Evolutionary conservation across 2,329 filamentous ascomycete species (phyloP).

Genomic region (Thielaviopsis punctulata): DNA sequence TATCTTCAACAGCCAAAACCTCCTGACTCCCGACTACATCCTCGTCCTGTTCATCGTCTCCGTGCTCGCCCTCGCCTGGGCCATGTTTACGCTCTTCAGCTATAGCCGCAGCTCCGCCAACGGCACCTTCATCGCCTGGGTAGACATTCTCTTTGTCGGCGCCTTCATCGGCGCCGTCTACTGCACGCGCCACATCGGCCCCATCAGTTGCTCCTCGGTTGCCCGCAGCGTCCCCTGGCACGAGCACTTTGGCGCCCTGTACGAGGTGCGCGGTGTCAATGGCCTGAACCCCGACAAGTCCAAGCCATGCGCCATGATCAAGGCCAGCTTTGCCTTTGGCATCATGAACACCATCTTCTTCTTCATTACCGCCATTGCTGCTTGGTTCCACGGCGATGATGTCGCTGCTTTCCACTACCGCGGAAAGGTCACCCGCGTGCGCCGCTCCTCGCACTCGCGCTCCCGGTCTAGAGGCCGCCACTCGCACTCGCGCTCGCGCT

Average conservation of each 20-base stretch:
- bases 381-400: slow-evolving; percentile 36
- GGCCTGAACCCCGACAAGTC: slow-evolving; percentile 38
- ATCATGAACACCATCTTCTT: slow-evolving; percentile 82
- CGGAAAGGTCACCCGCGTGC: slow-evolving; percentile 20
- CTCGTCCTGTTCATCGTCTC: slow-evolving; percentile 52
- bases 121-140: slow-evolving; percentile 40
- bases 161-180: slow-evolving; percentile 47
- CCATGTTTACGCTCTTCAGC: slow-evolving; percentile 46
- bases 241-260: slow-evolving; percentile 44
- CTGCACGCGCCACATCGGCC: slow-evolving; percentile 38
- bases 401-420: slow-evolving; percentile 28
- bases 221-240: slow-evolving; percentile 28
- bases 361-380: slow-evolving; percentile 56
- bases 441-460: slow-evolving; percentile 16
- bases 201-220: slow-evolving; percentile 51
- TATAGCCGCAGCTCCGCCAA: slow-evolving; percentile 46
- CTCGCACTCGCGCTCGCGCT: slow-evolving; percentile 24
- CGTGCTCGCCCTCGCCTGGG: slow-evolving; percentile 45
- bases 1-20: slow-evolving; percentile 37
- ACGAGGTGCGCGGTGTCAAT: slow-evolving; percentile 31
- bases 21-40: slow-evolving; percentile 43
- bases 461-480: slow-evolving; percentile 16
- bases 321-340: slow-evolving; percentile 72
- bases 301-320: slow-evolving; percentile 82
- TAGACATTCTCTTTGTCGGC: slow-evolving; percentile 45